Evolutionary conservation across 768 basidiomycete species (phyloP).

Genomic region (Fomitopsis serialis): DNA sequence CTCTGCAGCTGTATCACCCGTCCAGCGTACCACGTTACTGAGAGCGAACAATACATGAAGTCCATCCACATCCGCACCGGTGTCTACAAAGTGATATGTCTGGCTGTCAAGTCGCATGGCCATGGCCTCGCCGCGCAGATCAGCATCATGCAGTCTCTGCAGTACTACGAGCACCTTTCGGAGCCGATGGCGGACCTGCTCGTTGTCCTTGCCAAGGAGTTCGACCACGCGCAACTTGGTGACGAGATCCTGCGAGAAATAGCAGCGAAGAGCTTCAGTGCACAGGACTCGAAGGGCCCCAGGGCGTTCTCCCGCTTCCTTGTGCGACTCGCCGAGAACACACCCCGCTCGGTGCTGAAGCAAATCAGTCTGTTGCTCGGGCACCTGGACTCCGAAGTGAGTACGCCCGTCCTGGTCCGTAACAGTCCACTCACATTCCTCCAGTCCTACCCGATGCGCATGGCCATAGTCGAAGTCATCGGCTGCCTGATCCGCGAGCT

Average conservation of each 20-base stretch:
- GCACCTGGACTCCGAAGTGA: conserved; percentile 90
- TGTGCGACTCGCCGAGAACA: conserved; percentile 70
- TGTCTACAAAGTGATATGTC: conserved; percentile 86
- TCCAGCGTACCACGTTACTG: conserved; percentile 82
- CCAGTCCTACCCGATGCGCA: conserved; percentile 94
- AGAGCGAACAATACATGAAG: conserved; percentile 90
- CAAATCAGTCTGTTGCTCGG: conserved; percentile 80
- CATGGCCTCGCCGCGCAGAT: conserved; percentile 84
- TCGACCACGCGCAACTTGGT: conserved; percentile 82
- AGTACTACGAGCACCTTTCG: conserved; percentile 91
- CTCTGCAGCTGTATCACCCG: conserved; percentile 74
- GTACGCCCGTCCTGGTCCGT: conserved; percentile 7
- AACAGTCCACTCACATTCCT: not conserved
- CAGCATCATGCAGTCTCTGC: conserved; percentile 84
- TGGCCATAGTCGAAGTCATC: conserved; percentile 88
- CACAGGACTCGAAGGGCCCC: conserved; percentile 83
- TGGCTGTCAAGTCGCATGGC: conserved; percentile 86
- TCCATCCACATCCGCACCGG: conserved; percentile 56
- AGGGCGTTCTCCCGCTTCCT: conserved; percentile 83
- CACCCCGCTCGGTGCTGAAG: conserved; percentile 78
- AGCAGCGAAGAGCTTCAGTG: conserved; percentile 67
- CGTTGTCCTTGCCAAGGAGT: conserved; percentile 72
- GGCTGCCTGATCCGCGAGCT: conserved; percentile 83
- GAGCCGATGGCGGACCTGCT: conserved; percentile 94
- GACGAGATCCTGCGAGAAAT: conserved; percentile 92